These are phyloP conservation scores for Mortierella claussenii DNA, from an alignment of 192 early-diverging fungal species.

Conservation along the genomic window DNA sequence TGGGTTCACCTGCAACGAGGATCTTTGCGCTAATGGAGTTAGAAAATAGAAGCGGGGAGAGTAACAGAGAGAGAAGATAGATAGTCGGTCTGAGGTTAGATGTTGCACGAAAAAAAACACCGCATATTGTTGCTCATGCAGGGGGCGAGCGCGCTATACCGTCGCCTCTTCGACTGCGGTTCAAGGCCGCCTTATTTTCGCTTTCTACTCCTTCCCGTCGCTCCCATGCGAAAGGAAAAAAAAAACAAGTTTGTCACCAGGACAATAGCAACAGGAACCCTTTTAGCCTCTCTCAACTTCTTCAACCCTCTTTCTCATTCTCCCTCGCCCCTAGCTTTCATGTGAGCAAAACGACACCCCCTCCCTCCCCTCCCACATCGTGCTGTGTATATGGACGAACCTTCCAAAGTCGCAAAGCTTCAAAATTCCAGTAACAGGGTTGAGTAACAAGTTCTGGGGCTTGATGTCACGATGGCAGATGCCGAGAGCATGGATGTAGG, in stretches of 20 bases:
- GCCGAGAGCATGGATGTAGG: conserved; percentile 96
- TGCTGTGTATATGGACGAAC: too few relatives aligned
- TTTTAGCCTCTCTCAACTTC: too few relatives aligned
- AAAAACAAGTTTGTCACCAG: too few relatives aligned
- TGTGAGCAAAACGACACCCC: background rate
- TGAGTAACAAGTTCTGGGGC: conserved; percentile 96
- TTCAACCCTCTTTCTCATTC: too few relatives aligned
- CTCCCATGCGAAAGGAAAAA: too few relatives aligned
- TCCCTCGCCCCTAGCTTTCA: too few relatives aligned
- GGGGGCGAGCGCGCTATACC: background rate
- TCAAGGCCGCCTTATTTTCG: too few relatives aligned
- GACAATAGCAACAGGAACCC: too few relatives aligned
- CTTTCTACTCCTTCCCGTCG: too few relatives aligned
- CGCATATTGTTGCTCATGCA: background rate
- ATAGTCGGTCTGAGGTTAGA: background rate
- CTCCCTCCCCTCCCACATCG: too few relatives aligned
- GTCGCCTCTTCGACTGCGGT: too few relatives aligned
- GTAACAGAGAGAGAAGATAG: background rate
- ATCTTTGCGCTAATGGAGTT: conserved; percentile 84
- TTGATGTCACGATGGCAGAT: conserved; percentile 99
- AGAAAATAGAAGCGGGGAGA: background rate
- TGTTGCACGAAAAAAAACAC: too few relatives aligned
- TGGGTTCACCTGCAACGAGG: conserved; percentile 93
- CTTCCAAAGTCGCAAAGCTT: conserved; percentile 98
- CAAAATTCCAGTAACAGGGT: conserved; percentile 87